Evolutionary conservation across 208 protist species (phyloP).

Genomic region (Acanthamoeba sp.): DNA sequence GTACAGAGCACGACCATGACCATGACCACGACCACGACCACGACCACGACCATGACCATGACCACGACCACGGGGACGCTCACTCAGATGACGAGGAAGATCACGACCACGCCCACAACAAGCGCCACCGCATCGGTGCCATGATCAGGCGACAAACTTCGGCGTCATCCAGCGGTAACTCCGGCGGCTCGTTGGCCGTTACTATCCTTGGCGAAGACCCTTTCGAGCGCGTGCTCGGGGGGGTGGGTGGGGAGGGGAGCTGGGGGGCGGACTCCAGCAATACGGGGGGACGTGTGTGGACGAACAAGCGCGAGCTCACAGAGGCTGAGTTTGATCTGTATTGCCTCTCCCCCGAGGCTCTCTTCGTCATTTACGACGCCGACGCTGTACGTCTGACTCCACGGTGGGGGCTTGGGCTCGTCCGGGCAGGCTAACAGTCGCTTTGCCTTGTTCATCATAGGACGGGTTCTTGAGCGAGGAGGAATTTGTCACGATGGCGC

Average conservation of each 20-base stretch:
- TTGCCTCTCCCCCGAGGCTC: constrained; percentile 10
- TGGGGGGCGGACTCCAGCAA: background rate
- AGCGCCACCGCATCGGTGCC: background rate
- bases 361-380: background rate
- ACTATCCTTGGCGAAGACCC: too few relatives aligned
- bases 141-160: background rate
- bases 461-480: background rate
- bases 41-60: background rate
- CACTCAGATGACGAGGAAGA: background rate
- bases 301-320: background rate
- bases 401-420: too few relatives aligned
- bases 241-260: background rate
- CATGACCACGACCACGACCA: background rate
- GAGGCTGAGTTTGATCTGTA: background rate
- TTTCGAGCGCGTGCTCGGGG: background rate
- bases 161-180: background rate
- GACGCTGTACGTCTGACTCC: background rate
- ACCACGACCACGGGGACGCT: background rate
- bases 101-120: constrained; percentile 37
- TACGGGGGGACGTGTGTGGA: too few relatives aligned
- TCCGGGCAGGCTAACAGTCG: too few relatives aligned
- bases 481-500: background rate
- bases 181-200: background rate
- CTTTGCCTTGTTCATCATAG: too few relatives aligned
- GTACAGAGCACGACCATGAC: background rate